Evolutionary conservation across 116 monocot species (phyloP).

Genomic region (Iris pallida): DNA sequence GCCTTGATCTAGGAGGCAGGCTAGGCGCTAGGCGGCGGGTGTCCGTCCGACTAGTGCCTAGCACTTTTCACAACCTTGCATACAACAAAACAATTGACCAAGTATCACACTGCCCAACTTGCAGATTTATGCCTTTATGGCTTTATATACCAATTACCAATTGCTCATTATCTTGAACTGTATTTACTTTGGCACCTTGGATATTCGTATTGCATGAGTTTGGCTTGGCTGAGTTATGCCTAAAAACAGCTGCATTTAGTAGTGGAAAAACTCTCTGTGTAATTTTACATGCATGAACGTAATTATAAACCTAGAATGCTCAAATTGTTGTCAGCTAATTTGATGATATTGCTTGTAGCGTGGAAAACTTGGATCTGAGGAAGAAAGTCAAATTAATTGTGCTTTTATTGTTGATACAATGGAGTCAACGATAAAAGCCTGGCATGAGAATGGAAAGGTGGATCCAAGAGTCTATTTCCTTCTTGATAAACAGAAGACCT

Average conservation of each 20-base stretch:
- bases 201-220: neutral
- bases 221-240: too few relatives aligned
- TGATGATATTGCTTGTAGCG: conserved; percentile 29
- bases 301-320: conserved; percentile 1
- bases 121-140: neutral
- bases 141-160: neutral
- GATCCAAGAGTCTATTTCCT: conserved; percentile 80
- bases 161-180: neutral
- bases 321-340: neutral
- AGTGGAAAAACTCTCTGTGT: neutral
- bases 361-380: conserved; percentile 36
- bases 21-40: too few relatives aligned
- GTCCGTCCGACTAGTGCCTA: too few relatives aligned
- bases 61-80: too few relatives aligned
- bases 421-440: conserved; percentile 74
- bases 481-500: conserved; percentile 60
- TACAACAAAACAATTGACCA: neutral
- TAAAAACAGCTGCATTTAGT: neutral
- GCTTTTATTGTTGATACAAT: conserved; percentile 60
- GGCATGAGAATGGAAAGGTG: conserved; percentile 71
- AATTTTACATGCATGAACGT: neutral
- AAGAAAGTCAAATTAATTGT: conserved; percentile 48
- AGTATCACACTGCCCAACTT: neutral
- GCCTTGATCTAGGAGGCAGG: too few relatives aligned
- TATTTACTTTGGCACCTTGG: neutral